Percentiles rank a stretch among this genome's conserved stretches.
Evolutionary conservation across 257 asterid species (phyloP).

Genomic region (Penstemon davidsonii): DNA sequence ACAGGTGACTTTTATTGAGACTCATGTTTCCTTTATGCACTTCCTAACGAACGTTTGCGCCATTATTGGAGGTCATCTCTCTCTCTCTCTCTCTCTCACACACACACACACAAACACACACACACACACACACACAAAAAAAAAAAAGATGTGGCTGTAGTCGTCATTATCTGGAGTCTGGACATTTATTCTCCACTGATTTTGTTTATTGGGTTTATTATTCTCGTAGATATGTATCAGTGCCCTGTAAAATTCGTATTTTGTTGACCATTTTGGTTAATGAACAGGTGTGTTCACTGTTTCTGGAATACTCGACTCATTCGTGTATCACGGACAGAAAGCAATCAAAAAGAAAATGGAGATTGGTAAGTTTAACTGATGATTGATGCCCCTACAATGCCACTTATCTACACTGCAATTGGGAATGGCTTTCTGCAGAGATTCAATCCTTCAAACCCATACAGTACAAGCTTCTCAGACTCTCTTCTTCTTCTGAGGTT

Average conservation of each 20-base stretch:
- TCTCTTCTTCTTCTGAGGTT: background rate
- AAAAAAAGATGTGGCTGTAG: too few relatives aligned
- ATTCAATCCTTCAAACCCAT: slow-evolving; percentile 1
- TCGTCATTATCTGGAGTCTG: too few relatives aligned
- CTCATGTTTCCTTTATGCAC: slow-evolving; percentile 80
- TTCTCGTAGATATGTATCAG: background rate
- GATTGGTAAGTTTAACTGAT: slow-evolving; percentile 82
- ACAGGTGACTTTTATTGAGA: slow-evolving; percentile 85
- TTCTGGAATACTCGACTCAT: slow-evolving; percentile 89
- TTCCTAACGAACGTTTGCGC: slow-evolving; percentile 95
- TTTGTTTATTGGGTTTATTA: background rate
- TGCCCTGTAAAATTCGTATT: background rate
- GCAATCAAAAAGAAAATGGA: slow-evolving; percentile 92
- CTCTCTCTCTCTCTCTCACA: background rate
- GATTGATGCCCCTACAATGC: slow-evolving; percentile 4
- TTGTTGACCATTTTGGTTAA: slow-evolving; percentile 26
- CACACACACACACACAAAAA: background rate
- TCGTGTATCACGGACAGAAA: slow-evolving; percentile 80
- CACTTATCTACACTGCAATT: slow-evolving; percentile 2
- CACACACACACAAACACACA: background rate
- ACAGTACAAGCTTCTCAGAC: background rate
- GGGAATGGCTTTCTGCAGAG: background rate
- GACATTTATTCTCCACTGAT: background rate
- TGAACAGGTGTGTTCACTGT: slow-evolving; percentile 85
- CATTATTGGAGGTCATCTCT: slow-evolving; percentile 73